phyloP scores from a whole-genome alignment of 768 basidiomycete genomes.

The Trametes punicea region DNA sequence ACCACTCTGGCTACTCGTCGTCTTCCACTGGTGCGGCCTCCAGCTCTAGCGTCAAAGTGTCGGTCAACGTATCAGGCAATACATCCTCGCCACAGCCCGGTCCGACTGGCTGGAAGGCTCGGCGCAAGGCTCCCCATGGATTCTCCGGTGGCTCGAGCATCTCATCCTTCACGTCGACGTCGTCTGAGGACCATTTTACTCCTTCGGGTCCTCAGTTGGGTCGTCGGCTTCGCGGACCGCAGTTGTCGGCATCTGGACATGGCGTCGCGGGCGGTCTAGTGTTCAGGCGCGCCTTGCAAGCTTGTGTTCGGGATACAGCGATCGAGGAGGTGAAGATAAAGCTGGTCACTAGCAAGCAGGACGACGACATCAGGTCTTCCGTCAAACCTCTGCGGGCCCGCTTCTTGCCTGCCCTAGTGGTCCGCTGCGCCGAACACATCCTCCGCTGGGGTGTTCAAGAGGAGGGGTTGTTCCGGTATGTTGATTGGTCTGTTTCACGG shows the following conservation, averaged over 20 bases:
- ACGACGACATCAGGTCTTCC: slow-evolving; percentile 5
- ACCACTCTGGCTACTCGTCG: slow-evolving; percentile 41
- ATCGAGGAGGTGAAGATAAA: slow-evolving; percentile 30
- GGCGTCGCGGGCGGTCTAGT: slow-evolving; percentile 48
- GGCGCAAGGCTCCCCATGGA: slow-evolving; percentile 55
- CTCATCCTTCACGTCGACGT: slow-evolving; percentile 43
- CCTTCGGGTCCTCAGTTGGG: slow-evolving; percentile 53
- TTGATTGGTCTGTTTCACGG: background rate
- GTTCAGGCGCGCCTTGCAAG: slow-evolving; percentile 59
- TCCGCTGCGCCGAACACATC: slow-evolving; percentile 80
- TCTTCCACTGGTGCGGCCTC: slow-evolving; percentile 39
- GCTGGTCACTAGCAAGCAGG: slow-evolving; percentile 8
- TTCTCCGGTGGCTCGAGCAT: slow-evolving; percentile 59
- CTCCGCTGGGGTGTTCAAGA: slow-evolving; percentile 81
- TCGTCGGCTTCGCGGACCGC: slow-evolving; percentile 50
- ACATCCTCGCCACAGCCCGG: slow-evolving; percentile 17
- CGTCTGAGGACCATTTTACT: slow-evolving; percentile 47
- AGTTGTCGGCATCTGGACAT: slow-evolving; percentile 35
- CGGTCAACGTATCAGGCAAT: slow-evolving; percentile 13
- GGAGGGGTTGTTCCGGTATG: slow-evolving; percentile 79
- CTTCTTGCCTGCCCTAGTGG: slow-evolving; percentile 68
- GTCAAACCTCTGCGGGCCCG: slow-evolving; percentile 29
- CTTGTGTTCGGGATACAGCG: slow-evolving; percentile 56
- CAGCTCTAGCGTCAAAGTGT: slow-evolving; percentile 13
- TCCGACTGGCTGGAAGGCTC: slow-evolving; percentile 29